These are phyloP conservation scores for Orbilia oligospora DNA, from an alignment of 2,329 filamentous ascomycete genomes.

Conservation along the genomic window DNA sequence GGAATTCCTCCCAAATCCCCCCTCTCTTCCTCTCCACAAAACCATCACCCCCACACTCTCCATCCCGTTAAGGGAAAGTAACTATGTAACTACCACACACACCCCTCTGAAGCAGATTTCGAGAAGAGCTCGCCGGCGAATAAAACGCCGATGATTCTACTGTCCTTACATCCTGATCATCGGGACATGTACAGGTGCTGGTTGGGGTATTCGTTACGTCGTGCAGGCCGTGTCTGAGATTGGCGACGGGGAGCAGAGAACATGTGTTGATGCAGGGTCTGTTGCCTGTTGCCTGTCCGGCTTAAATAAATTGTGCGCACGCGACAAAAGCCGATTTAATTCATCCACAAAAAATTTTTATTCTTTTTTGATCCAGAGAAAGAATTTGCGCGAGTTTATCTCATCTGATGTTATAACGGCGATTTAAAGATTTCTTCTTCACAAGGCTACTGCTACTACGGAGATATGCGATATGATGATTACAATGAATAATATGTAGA, in stretches of 20 bases:
- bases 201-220: constrained; percentile 5
- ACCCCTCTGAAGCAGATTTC: no score
- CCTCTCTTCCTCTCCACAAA: constrained; percentile 12
- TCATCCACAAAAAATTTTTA: not conserved
- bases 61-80: not conserved
- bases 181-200: no score
- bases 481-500: not conserved
- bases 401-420: not conserved
- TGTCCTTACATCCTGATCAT: no score
- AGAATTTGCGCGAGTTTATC: no score
- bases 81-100: no score
- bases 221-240: not conserved
- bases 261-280: not conserved
- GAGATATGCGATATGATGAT: not conserved
- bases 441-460: not conserved
- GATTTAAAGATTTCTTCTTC: not conserved
- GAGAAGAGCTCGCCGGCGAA: constrained; percentile 45
- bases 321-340: constrained; percentile 17
- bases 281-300: no score
- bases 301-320: no score
- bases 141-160: constrained; percentile 28
- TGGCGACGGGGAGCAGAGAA: constrained; percentile 3
- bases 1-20: constrained; percentile 39
- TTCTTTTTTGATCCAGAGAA: not conserved
- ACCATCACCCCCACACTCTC: constrained; percentile 28